These are phyloP conservation scores for Nothophoma quercina DNA, from an alignment of 2,329 filamentous ascomycete species.

Conservation along the genomic window DNA sequence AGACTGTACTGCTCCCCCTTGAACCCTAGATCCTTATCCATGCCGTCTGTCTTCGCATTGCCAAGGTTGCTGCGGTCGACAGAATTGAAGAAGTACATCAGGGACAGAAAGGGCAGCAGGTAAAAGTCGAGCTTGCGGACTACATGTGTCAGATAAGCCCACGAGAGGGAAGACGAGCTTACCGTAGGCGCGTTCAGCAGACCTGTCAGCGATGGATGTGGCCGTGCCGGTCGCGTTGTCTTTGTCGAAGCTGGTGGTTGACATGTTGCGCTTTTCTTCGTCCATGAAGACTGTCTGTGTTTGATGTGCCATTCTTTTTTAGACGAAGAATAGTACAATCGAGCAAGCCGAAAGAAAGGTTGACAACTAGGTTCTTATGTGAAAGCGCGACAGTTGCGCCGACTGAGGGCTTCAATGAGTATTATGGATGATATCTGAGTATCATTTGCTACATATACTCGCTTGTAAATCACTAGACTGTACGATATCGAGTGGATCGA, in stretches of 20 bases:
- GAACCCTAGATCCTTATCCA: slow-evolving; percentile 55
- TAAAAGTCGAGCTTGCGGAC: slow-evolving; percentile 53
- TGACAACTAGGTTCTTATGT: no score
- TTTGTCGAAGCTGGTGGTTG: slow-evolving; percentile 12
- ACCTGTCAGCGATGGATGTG: slow-evolving; percentile 34
- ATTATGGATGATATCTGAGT: background rate
- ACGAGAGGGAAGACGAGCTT: slow-evolving; percentile 13
- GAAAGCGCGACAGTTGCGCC: background rate
- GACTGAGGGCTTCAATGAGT: background rate
- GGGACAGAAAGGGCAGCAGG: slow-evolving; percentile 53
- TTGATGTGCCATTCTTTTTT: background rate
- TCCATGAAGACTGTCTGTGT: background rate
- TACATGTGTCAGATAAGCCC: background rate
- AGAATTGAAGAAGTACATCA: slow-evolving; percentile 53
- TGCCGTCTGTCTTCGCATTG: slow-evolving; percentile 60
- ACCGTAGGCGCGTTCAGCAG: slow-evolving; percentile 46
- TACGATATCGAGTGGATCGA: no score
- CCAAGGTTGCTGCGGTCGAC: slow-evolving; percentile 55
- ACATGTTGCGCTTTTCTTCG: slow-evolving; percentile 9
- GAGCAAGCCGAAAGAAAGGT: no score
- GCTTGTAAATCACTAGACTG: no score
- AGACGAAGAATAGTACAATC: background rate
- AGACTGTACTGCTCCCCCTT: slow-evolving; percentile 54
- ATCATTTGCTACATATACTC: background rate
- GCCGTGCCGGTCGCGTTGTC: background rate